These are phyloP conservation scores for Phlebiopsis gigantea DNA, from an alignment of 768 basidiomycete species.

Conservation along the genomic window DNA sequence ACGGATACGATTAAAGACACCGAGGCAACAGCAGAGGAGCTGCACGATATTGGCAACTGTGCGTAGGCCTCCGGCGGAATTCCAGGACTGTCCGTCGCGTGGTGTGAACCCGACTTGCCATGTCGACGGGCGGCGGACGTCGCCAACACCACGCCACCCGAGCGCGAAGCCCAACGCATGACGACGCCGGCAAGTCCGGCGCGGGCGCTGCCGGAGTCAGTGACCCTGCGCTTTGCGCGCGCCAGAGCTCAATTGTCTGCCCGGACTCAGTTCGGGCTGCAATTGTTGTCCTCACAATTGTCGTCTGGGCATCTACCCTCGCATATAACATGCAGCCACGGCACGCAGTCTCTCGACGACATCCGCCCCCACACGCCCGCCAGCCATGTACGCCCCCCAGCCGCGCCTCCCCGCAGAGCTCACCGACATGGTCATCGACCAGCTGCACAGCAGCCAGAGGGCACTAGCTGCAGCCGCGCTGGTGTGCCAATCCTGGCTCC, in stretches of 20 bases:
- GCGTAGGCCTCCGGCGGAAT: not conserved
- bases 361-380: too few relatives aligned
- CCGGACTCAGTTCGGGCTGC: not conserved
- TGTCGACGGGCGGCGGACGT: not conserved
- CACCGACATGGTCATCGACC: slow-evolving; percentile 18
- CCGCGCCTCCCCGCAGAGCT: slow-evolving; percentile 15
- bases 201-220: too few relatives aligned
- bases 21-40: too few relatives aligned
- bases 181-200: not conserved
- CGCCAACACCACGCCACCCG: too few relatives aligned
- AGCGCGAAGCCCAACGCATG: not conserved
- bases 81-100: not conserved
- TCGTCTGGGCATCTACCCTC: not conserved
- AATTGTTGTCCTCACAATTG: not conserved
- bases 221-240: too few relatives aligned
- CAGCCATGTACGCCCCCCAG: not conserved
- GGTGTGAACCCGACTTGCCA: not conserved
- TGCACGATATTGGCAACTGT: too few relatives aligned
- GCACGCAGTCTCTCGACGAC: too few relatives aligned
- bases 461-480: slow-evolving; percentile 12
- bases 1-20: too few relatives aligned
- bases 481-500: slow-evolving; percentile 10
- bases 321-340: not conserved
- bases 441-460: slow-evolving; percentile 1
- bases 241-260: too few relatives aligned